Evolutionary conservation across 1,284 basidiomycete genomes (phyloP).

Genomic region (Polyporus tsugae): DNA sequence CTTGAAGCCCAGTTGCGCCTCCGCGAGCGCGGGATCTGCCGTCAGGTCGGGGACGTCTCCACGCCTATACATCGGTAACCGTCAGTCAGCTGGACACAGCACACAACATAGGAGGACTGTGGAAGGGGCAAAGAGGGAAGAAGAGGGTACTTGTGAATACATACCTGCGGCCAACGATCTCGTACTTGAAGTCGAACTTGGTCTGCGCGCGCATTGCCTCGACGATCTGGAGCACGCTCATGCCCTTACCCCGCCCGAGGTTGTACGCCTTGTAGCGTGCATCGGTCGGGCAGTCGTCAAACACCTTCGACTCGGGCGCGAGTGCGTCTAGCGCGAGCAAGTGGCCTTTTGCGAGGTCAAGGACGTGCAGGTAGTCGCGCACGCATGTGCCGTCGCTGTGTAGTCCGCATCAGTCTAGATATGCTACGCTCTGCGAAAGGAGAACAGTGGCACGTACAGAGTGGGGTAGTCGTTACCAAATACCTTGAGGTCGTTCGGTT

Average conservation of each 20-base stretch:
- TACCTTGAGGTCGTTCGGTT: constrained; percentile 87
- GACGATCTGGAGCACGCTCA: constrained; percentile 94
- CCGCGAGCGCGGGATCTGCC: constrained; percentile 91
- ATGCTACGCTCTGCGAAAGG: neutral
- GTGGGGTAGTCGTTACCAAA: constrained; percentile 99
- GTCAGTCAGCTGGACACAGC: no score
- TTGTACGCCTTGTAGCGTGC: constrained; percentile 94
- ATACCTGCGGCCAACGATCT: constrained; percentile 90
- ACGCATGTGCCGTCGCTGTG: constrained; percentile 93
- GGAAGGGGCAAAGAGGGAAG: neutral
- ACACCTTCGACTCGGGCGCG: constrained; percentile 62
- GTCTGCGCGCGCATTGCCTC: constrained; percentile 95
- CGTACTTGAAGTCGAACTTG: constrained; percentile 88
- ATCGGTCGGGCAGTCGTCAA: constrained; percentile 60
- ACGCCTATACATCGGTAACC: no score
- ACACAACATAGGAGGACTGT: no score
- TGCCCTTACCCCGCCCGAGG: constrained; percentile 92
- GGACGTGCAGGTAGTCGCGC: constrained; percentile 97
- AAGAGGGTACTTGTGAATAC: constrained; percentile 40
- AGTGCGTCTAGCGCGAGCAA: constrained; percentile 92
- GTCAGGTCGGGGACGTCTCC: constrained; percentile 98
- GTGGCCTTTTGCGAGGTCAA: constrained; percentile 95
- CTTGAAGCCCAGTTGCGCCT: constrained; percentile 95
- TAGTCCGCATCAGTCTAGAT: neutral
- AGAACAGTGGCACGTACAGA: constrained; percentile 61